Conservation (phyloP, 2,329 filamentous ascomycete species). For the Thelonectria rubi region DNA sequence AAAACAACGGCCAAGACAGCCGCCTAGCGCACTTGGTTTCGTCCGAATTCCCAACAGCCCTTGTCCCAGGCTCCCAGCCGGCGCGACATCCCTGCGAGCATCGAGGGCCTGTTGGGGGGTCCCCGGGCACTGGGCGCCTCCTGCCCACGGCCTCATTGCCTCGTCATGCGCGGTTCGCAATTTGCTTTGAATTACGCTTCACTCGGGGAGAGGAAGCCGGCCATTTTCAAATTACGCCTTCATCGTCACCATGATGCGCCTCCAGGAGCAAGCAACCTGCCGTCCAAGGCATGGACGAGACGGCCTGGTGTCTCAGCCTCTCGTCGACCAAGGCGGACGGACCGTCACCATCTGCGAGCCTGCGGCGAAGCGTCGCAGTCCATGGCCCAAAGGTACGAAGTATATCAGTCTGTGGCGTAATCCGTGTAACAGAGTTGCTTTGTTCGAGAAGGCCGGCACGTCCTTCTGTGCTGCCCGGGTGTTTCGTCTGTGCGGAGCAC, state of each 20-base stretch:
- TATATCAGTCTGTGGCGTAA: neutral
- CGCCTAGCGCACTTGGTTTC: conserved; percentile 13
- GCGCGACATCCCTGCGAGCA: conserved; percentile 19
- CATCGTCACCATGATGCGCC: conserved; percentile 12
- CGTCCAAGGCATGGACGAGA: conserved; percentile 5
- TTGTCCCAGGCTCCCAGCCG: conserved; percentile 22
- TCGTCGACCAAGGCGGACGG: neutral
- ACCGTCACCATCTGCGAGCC: neutral
- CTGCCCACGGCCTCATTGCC: conserved; percentile 12
- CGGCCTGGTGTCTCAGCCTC: neutral
- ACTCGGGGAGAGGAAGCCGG: conserved; percentile 11
- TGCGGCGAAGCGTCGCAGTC: neutral
- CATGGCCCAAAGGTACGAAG: neutral
- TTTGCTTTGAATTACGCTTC: conserved; percentile 31
- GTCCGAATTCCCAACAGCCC: conserved; percentile 17
- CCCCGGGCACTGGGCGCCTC: conserved; percentile 22
- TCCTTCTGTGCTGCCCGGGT: neutral
- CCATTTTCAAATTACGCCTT: conserved; percentile 23
- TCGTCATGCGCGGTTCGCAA: conserved; percentile 37
- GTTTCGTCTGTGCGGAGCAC: conserved; percentile 4
- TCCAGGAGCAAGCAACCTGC: neutral
- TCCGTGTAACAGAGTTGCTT: neutral
- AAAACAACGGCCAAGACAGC: conserved; percentile 5
- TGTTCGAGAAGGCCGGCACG: neutral
- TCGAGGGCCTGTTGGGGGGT: conserved; percentile 18